Base-by-base conservation (phyloP, 441 rosid species). In the Erodium chrysanthum region DNA sequence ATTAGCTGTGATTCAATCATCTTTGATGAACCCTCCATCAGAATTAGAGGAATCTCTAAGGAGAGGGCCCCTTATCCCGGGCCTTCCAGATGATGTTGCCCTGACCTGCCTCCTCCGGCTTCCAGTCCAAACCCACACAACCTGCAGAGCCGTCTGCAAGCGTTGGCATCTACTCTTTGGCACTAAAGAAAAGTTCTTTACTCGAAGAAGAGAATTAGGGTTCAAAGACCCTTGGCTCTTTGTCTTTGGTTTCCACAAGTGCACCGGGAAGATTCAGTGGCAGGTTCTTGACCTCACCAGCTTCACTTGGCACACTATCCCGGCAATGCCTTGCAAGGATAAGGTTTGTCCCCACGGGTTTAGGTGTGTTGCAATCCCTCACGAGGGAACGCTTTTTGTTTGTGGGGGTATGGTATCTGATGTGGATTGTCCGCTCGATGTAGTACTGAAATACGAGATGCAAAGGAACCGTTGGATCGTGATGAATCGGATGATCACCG, bases 381-480 rank as follows among this genome's bases (percentile, higher is more conserved):
- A 6, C 0, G 86, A 86, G 61, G 86, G 90, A 54, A 71, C 89
- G 2, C 84, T 90, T 65, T 86, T 88, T 71, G 89, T 90, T 37
- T 92, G 95, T 71, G 98, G 98, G 0, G 95, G 98, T 0, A 84
- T 84, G 90, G 89, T 83, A 59, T 88, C 91, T 11, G 92, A 92
- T 71, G 84, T 87, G 0, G 89, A 89, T 64, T 83, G 87, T 20
- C 96, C 95, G n/a, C 95, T 91, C 46, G 96, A 88, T 73, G 52
- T 82, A 80, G 91, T 86, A 65, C 73, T 88, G 78, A 92, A 86
- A 79, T 92, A 85, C 42, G 96, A 92, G 74, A 82, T 92, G 81
- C 86, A 80, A 11, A 90, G 74, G 70, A 89, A 92, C 73, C 88
- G 86, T 4, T 92, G 98, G 98, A 86, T 88, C 1, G 96, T 90